Evolutionary conservation across 257 asterid species (phyloP).

Genomic region (Cordia subcordata): DNA sequence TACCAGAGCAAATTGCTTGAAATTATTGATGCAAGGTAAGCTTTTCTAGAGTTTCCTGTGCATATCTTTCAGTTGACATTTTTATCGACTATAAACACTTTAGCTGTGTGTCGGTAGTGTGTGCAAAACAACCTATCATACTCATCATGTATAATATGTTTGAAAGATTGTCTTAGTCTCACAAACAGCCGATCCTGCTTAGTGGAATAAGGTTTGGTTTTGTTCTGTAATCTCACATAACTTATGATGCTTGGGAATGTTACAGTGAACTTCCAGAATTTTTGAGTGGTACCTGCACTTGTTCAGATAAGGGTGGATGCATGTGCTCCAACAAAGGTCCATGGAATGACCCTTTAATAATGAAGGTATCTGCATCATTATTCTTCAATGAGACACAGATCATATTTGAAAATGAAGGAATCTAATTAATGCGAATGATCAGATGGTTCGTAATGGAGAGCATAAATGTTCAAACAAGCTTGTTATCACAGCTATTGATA

Average conservation of each 20-base stretch:
- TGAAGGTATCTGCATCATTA: conserved; percentile 39
- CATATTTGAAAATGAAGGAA: neutral
- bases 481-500: conserved; percentile 28
- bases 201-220: too few relatives aligned
- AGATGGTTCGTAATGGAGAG: conserved; percentile 13
- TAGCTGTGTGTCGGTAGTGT: too few relatives aligned
- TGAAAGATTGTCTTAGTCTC: too few relatives aligned
- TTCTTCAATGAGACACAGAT: neutral
- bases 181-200: too few relatives aligned
- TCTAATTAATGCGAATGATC: neutral
- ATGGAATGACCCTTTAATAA: conserved; percentile 68
- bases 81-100: too few relatives aligned
- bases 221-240: too few relatives aligned
- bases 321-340: conserved; percentile 84
- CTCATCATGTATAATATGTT: too few relatives aligned
- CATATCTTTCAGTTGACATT: neutral
- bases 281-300: conserved; percentile 67
- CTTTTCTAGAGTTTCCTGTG: neutral
- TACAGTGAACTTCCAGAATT: conserved; percentile 74
- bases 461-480: conserved; percentile 20
- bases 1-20: conserved; percentile 81
- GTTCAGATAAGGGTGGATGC: conserved; percentile 79
- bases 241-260: conserved; percentile 3
- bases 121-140: too few relatives aligned
- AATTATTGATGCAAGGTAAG: conserved; percentile 64